These are phyloP conservation scores for Noccaea bulbosa DNA, from an alignment of 345 rosid genomes.

Conservation along the genomic window DNA sequence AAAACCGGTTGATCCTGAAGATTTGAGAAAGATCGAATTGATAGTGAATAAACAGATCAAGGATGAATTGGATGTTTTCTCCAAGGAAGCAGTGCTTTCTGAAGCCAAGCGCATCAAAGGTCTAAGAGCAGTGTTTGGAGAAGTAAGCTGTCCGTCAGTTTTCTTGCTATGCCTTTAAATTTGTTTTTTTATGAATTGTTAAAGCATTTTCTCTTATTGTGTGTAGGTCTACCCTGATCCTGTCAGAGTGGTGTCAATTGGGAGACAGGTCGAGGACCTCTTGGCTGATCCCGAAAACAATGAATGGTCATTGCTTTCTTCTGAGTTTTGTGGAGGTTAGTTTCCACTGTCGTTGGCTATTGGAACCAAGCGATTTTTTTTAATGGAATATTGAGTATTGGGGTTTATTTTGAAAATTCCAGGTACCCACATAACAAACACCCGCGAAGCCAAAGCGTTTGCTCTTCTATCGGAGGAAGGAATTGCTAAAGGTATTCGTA, in stretches of 20 bases:
- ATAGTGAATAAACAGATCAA: constrained; percentile 91
- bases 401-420: constrained; percentile 28
- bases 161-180: constrained; percentile 29
- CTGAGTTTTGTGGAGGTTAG: constrained; percentile 96
- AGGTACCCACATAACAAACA: constrained; percentile 95
- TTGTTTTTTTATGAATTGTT: constrained; percentile 17
- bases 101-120: constrained; percentile 81
- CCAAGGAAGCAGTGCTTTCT: constrained; percentile 75
- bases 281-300: constrained; percentile 81
- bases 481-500: constrained; percentile 86
- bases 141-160: constrained; percentile 55
- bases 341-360: constrained; percentile 22
- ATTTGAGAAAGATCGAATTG: constrained; percentile 73
- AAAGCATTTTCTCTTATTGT: constrained; percentile 7
- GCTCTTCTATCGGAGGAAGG: constrained; percentile 98
- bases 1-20: constrained; percentile 80
- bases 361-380: constrained; percentile 5
- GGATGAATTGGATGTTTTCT: constrained; percentile 80
- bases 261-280: constrained; percentile 76
- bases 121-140: constrained; percentile 96
- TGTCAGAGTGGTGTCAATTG: constrained; percentile 92
- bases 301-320: constrained; percentile 70
- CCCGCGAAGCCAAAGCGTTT: constrained; percentile 88
- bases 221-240: constrained; percentile 90
- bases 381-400: constrained; percentile 35